Conservation (phyloP, 1,139 yeast genomes). For the Zygotorulaspora mrakii region DNA sequence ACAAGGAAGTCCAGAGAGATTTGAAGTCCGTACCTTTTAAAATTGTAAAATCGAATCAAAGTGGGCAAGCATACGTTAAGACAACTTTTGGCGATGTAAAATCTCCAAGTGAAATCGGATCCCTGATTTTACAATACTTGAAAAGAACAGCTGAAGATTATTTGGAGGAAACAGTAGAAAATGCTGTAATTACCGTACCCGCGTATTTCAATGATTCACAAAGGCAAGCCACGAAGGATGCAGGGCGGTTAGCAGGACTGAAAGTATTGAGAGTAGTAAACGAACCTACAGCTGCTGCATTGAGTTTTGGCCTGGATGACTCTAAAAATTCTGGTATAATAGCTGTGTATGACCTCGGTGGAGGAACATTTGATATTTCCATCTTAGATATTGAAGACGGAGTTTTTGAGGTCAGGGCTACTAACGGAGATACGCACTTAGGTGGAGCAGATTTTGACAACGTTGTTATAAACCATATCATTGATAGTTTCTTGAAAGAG, state of each 20-base stretch:
- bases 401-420: constrained; percentile 74
- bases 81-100: constrained; percentile 35
- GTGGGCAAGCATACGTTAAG: constrained; percentile 62
- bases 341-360: constrained; percentile 80
- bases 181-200: constrained; percentile 77
- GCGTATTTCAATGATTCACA: constrained; percentile 79
- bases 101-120: constrained; percentile 34
- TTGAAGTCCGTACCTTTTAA: constrained; percentile 51
- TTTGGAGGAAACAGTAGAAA: constrained; percentile 42
- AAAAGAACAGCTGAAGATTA: constrained; percentile 52
- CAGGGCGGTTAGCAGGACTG: constrained; percentile 64
- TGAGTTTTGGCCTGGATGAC: constrained; percentile 66
- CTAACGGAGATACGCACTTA: constrained; percentile 80
- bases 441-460: constrained; percentile 84
- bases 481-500: constrained; percentile 44
- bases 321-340: constrained; percentile 50
- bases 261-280: constrained; percentile 67
- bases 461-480: constrained; percentile 50
- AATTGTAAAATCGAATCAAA: constrained; percentile 45
- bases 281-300: constrained; percentile 81
- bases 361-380: constrained; percentile 81
- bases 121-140: constrained; percentile 39
- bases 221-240: constrained; percentile 70
- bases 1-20: constrained; percentile 64
- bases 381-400: constrained; percentile 76